Percentiles rank a stretch among this genome's conserved stretches.
Conservation (phyloP, 225 moss, liverwort and hornwort genomes). For the Pseudisothecium myosuroides region DNA sequence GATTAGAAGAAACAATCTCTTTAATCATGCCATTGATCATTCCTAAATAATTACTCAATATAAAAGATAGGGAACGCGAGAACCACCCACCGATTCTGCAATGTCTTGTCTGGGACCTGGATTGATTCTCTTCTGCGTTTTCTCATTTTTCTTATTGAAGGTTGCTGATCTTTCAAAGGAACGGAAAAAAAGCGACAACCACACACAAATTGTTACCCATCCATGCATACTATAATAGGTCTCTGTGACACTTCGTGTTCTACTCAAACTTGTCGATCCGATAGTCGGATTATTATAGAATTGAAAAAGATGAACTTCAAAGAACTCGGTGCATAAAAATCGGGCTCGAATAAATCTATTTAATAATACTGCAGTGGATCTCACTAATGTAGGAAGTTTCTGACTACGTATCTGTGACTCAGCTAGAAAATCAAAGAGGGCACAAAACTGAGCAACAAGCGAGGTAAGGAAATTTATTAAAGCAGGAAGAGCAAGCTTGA, state of each 20-base stretch:
- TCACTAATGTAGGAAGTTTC: background rate
- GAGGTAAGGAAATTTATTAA: conserved; percentile 47
- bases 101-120: background rate
- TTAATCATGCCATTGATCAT: background rate
- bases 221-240: background rate
- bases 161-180: background rate
- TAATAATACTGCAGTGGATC: background rate
- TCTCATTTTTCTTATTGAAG: background rate
- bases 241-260: background rate
- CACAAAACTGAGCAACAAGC: background rate
- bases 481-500: conserved; percentile 67
- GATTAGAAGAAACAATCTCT: background rate
- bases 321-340: background rate
- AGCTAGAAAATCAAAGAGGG: background rate
- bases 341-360: background rate
- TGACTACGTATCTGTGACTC: background rate
- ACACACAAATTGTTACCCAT: background rate
- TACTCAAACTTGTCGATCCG: background rate
- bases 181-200: background rate
- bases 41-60: background rate
- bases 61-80: background rate
- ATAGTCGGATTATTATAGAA: background rate
- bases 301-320: background rate
- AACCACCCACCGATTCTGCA: background rate
- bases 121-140: background rate